Conservation (phyloP, 352 stramenopile genomes). For the Pythium brassicae region DNA sequence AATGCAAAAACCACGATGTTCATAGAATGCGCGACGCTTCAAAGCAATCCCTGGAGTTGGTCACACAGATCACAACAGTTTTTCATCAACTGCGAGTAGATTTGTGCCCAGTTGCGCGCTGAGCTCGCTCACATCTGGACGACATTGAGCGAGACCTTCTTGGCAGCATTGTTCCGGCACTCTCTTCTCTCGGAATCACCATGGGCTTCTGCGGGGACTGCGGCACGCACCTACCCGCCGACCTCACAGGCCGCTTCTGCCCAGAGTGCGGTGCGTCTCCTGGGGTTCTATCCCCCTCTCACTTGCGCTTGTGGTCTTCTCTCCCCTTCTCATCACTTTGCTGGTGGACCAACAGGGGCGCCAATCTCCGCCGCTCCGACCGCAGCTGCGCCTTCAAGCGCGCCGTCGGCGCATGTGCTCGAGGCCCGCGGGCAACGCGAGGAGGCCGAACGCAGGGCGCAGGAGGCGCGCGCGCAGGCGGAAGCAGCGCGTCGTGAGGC, state of each 20-base stretch:
- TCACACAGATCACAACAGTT: too few species aligned
- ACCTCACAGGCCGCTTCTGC: slow-evolving; percentile 62
- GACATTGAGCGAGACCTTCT: background rate
- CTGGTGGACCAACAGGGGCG: too few species aligned
- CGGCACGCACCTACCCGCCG: slow-evolving; percentile 50
- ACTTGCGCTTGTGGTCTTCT: too few species aligned
- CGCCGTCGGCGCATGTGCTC: slow-evolving; percentile 13
- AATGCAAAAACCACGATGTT: too few species aligned
- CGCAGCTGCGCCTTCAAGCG: background rate
- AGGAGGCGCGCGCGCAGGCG: slow-evolving; percentile 35
- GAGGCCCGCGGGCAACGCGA: slow-evolving; percentile 34
- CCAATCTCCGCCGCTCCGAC: slow-evolving; percentile 6
- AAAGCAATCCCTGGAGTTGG: too few species aligned
- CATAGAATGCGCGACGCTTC: too few species aligned
- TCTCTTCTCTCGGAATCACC: background rate
- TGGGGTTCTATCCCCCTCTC: too few species aligned
- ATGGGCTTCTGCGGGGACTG: slow-evolving; percentile 87
- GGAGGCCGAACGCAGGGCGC: slow-evolving; percentile 41
- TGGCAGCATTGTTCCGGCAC: background rate
- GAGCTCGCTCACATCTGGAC: background rate
- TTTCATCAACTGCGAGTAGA: too few species aligned
- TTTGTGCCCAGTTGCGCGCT: too few species aligned
- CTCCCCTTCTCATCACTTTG: too few species aligned
- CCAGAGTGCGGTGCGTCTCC: slow-evolving; percentile 63
- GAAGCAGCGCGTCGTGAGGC: slow-evolving; percentile 41